Evolutionary conservation across 768 basidiomycete genomes (phyloP), one percentile per base, ranked within the genome.

Genomic region (Trametes cingulata): DNA sequence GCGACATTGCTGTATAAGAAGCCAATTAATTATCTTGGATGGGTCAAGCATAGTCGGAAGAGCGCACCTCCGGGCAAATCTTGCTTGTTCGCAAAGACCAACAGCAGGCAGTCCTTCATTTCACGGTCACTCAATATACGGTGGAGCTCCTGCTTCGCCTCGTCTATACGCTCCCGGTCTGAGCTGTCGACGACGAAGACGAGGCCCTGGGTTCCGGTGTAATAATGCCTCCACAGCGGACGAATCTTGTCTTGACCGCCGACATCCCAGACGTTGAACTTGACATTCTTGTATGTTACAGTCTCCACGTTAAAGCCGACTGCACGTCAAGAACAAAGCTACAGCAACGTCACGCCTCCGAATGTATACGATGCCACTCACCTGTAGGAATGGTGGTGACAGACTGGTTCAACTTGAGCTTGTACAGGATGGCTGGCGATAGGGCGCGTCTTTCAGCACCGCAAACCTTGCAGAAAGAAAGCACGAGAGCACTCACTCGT

Each of bases 161-260:
- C 96, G 72, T 98, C 95, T 70, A 98, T 90, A 60, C 96, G 85
- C 69, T 96, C 94, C 61, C 92, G 80, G 74, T 98, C 96, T 71
- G 94, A 92, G 63, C 93, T 95, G 77, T 98, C 96, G 58, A 98
- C 94, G 58, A 98, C 96, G 72, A 97, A 98, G 56, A 98, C 95
- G 64, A 98, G 86, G 58, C 95, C 96, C 77, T 98, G 96, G 1
- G 96, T 98, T 61, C 96, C 96, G 13, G 96, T 98, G 79, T 98
- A 98, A 76, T 98, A 98, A 76, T 98, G 96, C 77, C 96, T 84
- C 96, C 96, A 98, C 41, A 98, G 80, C 24, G 96, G 96, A 51
- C 96, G 84, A 71, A 98, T 98, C 83, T 98, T 98, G 80, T 98
- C 96, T 77, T 98, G 96, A n/a, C 96, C 96, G 68, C 96, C 96